A percentile compares a stretch with the other conserved stretches of the same genome.
phyloP scores from a whole-genome alignment of 2,329 filamentous ascomycete genomes.

The Teratosphaeria pseudoeucalypti region DNA sequence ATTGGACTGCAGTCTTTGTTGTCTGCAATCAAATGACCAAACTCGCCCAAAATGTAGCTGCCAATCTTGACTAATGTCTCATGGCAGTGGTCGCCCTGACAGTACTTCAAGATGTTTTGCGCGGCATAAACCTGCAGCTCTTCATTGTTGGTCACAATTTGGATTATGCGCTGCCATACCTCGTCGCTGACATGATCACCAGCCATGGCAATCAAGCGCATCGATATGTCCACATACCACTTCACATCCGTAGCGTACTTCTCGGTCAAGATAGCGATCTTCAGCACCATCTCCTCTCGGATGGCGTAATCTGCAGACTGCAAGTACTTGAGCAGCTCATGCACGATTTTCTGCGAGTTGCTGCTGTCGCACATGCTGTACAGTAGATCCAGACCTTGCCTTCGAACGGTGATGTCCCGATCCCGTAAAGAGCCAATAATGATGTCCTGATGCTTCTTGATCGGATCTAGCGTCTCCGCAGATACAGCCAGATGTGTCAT shows the following conservation, averaged over 20 bases:
- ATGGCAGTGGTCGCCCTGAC: constrained; percentile 88
- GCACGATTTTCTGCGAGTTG: constrained; percentile 90
- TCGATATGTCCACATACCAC: constrained; percentile 97
- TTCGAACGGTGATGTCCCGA: constrained; percentile 89
- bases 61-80: constrained; percentile 97
- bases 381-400: constrained; percentile 87
- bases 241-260: constrained; percentile 98
- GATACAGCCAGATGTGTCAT: constrained; percentile 96
- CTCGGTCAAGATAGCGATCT: constrained; percentile 95
- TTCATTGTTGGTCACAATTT: constrained; percentile 98
- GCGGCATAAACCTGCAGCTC: constrained; percentile 94
- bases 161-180: constrained; percentile 97
- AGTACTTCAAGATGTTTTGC: constrained; percentile 81
- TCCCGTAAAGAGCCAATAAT: constrained; percentile 92
- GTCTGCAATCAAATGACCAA: constrained; percentile 92
- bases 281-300: constrained; percentile 96
- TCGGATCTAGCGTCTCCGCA: constrained; percentile 87
- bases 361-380: constrained; percentile 99
- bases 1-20: constrained; percentile 88
- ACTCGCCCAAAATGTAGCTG: constrained; percentile 90
- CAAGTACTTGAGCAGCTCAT: constrained; percentile 85
- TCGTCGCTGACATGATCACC: constrained; percentile 98
- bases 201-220: constrained; percentile 88
- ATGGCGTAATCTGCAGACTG: constrained; percentile 97
- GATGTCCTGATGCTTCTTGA: constrained; percentile 95